These are phyloP conservation scores for Mollisiaceae sp. DNA, from an alignment of 2,329 filamentous ascomycete genomes.

Conservation along the genomic window DNA sequence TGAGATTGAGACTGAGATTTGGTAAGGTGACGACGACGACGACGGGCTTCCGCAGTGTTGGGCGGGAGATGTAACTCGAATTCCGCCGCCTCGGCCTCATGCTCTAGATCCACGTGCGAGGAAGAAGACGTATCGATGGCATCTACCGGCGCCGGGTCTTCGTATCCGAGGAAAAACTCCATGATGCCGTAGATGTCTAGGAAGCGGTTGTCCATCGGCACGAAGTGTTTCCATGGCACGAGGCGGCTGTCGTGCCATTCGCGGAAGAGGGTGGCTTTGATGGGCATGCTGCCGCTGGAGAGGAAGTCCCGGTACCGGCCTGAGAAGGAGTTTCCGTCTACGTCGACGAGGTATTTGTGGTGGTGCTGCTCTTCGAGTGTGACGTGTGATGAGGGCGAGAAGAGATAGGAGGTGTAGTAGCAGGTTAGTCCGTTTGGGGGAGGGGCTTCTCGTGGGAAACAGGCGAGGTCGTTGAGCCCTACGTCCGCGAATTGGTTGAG, in stretches of 20 bases:
- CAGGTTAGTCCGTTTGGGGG: constrained; percentile 45
- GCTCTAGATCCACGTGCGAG: background rate
- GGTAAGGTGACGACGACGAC: background rate
- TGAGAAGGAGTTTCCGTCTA: constrained; percentile 75
- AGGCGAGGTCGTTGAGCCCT: constrained; percentile 23
- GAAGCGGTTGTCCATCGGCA: constrained; percentile 77
- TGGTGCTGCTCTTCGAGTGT: constrained; percentile 37
- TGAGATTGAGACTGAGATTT: too few relatives aligned
- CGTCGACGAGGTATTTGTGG: constrained; percentile 72
- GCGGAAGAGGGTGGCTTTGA: constrained; percentile 76
- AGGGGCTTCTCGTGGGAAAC: constrained; percentile 42
- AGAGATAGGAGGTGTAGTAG: constrained; percentile 44
- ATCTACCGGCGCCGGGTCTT: background rate
- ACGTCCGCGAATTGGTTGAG: constrained; percentile 20
- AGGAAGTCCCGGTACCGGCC: constrained; percentile 72
- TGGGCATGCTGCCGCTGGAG: constrained; percentile 66
- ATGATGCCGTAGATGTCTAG: constrained; percentile 73
- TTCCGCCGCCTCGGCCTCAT: background rate
- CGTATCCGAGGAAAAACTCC: constrained; percentile 72
- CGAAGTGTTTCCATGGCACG: constrained; percentile 78
- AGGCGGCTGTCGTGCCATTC: constrained; percentile 81
- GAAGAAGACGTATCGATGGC: background rate
- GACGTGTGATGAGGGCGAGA: constrained; percentile 45
- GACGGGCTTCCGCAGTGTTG: background rate
- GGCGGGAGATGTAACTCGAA: background rate